Evolutionary conservation across 306 rosid species (phyloP).

Genomic region (Hippophae tibetana): DNA sequence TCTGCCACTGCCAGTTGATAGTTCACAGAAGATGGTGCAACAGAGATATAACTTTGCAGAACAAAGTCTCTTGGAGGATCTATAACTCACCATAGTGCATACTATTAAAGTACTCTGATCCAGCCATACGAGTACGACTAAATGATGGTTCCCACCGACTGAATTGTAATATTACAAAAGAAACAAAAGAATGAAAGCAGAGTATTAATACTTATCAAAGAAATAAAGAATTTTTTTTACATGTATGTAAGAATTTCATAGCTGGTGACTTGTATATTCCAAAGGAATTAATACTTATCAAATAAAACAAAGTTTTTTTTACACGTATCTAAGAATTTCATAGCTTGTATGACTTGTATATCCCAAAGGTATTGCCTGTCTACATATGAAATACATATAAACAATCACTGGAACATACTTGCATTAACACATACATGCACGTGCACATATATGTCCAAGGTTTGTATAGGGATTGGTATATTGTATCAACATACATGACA

Average conservation of each 20-base stretch:
- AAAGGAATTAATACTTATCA: too few relatives aligned
- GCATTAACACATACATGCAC: too few relatives aligned
- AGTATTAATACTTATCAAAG: conserved; percentile 18
- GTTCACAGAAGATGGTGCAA: conserved; percentile 8
- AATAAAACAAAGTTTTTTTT: too few relatives aligned
- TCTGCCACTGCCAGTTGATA: conserved; percentile 1
- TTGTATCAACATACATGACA: too few relatives aligned
- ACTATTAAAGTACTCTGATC: conserved; percentile 72
- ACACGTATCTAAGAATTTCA: too few relatives aligned
- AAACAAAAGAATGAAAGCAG: conserved; percentile 18
- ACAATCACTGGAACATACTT: not conserved
- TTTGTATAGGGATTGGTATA: too few relatives aligned
- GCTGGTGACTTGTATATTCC: too few relatives aligned
- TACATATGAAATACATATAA: not conserved
- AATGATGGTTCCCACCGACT: conserved; percentile 90
- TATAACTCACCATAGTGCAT: conserved; percentile 59
- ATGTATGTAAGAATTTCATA: conserved; percentile 8
- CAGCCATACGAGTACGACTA: conserved; percentile 68
- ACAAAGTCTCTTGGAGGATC: conserved; percentile 8
- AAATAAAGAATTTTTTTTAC: not conserved
- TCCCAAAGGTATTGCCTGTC: not conserved
- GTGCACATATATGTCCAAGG: too few relatives aligned
- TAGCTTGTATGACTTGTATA: not conserved
- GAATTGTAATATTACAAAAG: conserved; percentile 24
- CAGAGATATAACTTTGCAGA: not conserved